Evolutionary conservation across 2,329 filamentous ascomycete genomes (phyloP).

Genomic region (Phyllachora maydis): DNA sequence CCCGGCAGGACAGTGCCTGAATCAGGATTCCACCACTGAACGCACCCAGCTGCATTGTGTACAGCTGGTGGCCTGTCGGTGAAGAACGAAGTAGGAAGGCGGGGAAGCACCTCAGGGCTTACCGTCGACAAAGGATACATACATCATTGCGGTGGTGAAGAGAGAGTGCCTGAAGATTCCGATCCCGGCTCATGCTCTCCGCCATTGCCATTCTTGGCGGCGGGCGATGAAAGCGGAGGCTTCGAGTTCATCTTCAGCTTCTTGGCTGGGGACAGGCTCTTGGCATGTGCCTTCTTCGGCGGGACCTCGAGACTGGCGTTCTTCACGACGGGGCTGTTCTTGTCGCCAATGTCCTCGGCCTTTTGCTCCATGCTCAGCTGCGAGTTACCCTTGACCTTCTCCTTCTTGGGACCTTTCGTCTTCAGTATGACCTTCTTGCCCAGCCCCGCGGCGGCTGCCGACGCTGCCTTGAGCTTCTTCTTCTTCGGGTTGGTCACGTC

Average conservation of each 20-base stretch:
- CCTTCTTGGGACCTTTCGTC: conserved; percentile 30
- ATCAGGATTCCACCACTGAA: no score
- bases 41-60: no score
- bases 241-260: conserved; percentile 23
- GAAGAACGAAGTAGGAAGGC: no score
- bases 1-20: no score
- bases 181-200: conserved; percentile 31
- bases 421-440: conserved; percentile 34
- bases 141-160: conserved; percentile 24
- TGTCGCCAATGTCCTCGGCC: conserved; percentile 14
- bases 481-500: conserved; percentile 30
- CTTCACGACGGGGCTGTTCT: conserved; percentile 16
- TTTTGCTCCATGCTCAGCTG: conserved; percentile 27
- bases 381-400: conserved; percentile 30
- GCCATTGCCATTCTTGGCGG: conserved; percentile 25
- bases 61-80: no score
- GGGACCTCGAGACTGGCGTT: conserved; percentile 6
- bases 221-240: conserved; percentile 24
- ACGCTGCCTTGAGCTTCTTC: conserved; percentile 31
- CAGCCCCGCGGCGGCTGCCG: conserved; percentile 10
- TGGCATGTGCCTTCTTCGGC: conserved; percentile 19
- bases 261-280: conserved; percentile 19
- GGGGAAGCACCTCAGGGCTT: no score
- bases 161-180: conserved; percentile 34
- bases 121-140: no score